Conservation (phyloP, 805 yeast species). For the Wickerhamomyces pijperi region DNA sequence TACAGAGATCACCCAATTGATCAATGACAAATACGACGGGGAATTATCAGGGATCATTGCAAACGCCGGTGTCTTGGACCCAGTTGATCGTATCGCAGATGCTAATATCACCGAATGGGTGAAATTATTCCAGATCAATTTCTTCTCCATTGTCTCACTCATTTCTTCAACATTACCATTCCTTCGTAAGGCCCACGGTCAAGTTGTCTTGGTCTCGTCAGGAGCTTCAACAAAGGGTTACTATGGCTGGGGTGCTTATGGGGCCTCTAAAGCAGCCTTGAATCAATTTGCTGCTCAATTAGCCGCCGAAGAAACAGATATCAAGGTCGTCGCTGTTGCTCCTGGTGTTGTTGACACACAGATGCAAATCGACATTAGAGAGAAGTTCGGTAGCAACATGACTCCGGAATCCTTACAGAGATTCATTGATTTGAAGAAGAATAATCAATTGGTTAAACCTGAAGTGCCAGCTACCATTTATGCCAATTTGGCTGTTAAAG, state of each 20-base stretch:
- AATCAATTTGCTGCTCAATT: slow-evolving; percentile 64
- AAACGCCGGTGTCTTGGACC: slow-evolving; percentile 78
- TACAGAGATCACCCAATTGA: slow-evolving; percentile 25
- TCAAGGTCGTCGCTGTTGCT: slow-evolving; percentile 64
- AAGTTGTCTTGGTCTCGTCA: slow-evolving; percentile 71
- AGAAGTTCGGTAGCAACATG: slow-evolving; percentile 50
- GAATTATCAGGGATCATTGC: slow-evolving; percentile 45
- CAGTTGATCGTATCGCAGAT: slow-evolving; percentile 48
- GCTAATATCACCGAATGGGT: slow-evolving; percentile 52
- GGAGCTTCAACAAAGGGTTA: slow-evolving; percentile 67
- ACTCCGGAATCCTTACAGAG: slow-evolving; percentile 41
- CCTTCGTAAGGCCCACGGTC: slow-evolving; percentile 45
- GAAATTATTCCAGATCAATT: slow-evolving; percentile 58
- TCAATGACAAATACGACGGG: too few species aligned
- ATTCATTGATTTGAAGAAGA: slow-evolving; percentile 52
- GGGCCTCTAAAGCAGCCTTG: slow-evolving; percentile 83
- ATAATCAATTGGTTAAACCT: slow-evolving; percentile 52
- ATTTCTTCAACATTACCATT: slow-evolving; percentile 45
- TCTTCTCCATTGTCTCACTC: slow-evolving; percentile 62
- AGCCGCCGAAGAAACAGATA: slow-evolving; percentile 52
- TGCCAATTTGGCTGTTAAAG: slow-evolving; percentile 52
- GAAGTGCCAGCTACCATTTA: slow-evolving; percentile 62
- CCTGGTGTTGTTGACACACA: slow-evolving; percentile 92
- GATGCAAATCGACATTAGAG: slow-evolving; percentile 80
- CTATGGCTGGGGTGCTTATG: slow-evolving; percentile 85